These are phyloP conservation scores for Termitomyces sp. DNA, from an alignment of 768 basidiomycete species.

Conservation along the genomic window DNA sequence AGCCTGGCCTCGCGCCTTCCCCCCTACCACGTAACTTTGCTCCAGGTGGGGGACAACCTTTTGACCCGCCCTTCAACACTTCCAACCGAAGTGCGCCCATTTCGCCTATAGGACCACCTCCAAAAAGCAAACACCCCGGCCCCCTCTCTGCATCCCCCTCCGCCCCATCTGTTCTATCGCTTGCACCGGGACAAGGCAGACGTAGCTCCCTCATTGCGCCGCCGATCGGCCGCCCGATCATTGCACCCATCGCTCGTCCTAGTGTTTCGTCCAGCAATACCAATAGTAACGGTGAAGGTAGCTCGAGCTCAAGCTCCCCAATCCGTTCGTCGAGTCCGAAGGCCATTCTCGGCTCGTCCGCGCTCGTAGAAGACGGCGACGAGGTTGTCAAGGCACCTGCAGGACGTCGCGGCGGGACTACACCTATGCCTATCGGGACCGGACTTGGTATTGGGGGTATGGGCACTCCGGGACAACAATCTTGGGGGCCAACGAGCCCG, in stretches of 20 bases:
- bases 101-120: slow-evolving; percentile 54
- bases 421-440: slow-evolving; percentile 19
- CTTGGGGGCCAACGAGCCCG: slow-evolving; percentile 46
- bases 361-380: slow-evolving; percentile 74
- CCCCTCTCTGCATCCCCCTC: slow-evolving; percentile 27
- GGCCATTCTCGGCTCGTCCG: slow-evolving; percentile 69
- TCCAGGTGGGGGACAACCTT: slow-evolving; percentile 37
- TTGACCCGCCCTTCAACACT: slow-evolving; percentile 49
- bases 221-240: slow-evolving; percentile 26
- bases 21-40: slow-evolving; percentile 50
- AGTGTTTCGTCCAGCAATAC: slow-evolving; percentile 25
- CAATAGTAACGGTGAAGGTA: slow-evolving; percentile 38
- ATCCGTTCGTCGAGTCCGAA: slow-evolving; percentile 51
- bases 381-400: slow-evolving; percentile 55
- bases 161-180: slow-evolving; percentile 27
- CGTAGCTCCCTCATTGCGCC: slow-evolving; percentile 53
- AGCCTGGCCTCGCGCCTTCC: slow-evolving; percentile 43
- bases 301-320: slow-evolving; percentile 59
- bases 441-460: slow-evolving; percentile 19
- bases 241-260: slow-evolving; percentile 68
- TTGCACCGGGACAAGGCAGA: slow-evolving; percentile 44
- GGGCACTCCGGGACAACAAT: slow-evolving; percentile 20
- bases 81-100: slow-evolving; percentile 20
- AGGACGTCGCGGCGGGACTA: slow-evolving; percentile 36
- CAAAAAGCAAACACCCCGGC: slow-evolving; percentile 33